phyloP scores from a whole-genome alignment of 306 rosid species.

The Hylodesmum podocarpum region DNA sequence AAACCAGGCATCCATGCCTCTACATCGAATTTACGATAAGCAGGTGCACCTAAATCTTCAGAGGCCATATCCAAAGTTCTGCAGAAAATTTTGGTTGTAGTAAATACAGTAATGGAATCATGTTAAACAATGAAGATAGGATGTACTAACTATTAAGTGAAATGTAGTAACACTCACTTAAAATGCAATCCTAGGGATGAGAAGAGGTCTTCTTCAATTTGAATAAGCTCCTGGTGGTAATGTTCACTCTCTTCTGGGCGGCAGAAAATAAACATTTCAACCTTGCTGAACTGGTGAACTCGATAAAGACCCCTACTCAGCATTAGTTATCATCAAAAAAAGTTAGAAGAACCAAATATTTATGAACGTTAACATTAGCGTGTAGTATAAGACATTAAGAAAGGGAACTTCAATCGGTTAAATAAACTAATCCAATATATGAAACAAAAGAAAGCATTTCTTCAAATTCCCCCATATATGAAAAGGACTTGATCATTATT shows the following conservation, averaged over 20 bases:
- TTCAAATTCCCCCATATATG: background rate
- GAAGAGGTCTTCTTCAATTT: slow-evolving; percentile 84
- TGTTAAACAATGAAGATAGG: slow-evolving; percentile 20
- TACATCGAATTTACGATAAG: slow-evolving; percentile 85
- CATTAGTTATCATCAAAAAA: slow-evolving; percentile 21
- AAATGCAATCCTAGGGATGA: slow-evolving; percentile 81
- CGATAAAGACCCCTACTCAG: slow-evolving; percentile 92
- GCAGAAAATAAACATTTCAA: slow-evolving; percentile 90
- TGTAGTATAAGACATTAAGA: background rate
- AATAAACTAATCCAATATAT: background rate
- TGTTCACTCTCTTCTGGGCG: slow-evolving; percentile 80
- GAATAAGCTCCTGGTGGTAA: slow-evolving; percentile 83
- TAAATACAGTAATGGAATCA: slow-evolving; percentile 13
- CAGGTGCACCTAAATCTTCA: slow-evolving; percentile 94
- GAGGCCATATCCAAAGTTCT: slow-evolving; percentile 97
- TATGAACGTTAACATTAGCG: background rate
- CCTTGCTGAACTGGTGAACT: slow-evolving; percentile 98
- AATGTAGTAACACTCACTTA: slow-evolving; percentile 48
- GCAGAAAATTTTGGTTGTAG: slow-evolving; percentile 32
- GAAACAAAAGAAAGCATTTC: background rate
- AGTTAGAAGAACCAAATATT: background rate
- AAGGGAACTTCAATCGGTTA: background rate
- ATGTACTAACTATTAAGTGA: background rate
- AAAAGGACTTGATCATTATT: background rate
- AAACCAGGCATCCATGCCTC: slow-evolving; percentile 99